Evolutionary conservation across 78 protist species (phyloP), one percentile per base, ranked within the genome.

Genomic region (Dictyostelium purpureum): DNA sequence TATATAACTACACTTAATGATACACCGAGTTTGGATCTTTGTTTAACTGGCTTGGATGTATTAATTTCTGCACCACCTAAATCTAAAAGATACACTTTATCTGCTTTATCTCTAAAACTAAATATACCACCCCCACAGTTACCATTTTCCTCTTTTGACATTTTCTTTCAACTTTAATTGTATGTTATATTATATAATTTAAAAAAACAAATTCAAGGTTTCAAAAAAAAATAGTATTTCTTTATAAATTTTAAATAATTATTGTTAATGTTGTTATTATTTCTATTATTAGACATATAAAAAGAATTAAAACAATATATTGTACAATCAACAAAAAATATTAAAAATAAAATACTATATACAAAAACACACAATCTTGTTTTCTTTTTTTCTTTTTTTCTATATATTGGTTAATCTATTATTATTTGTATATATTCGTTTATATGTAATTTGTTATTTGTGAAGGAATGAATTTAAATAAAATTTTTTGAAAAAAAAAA

Each of bases 21-120:
- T 6, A 85, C 47, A 73, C 91, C 91, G 6, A 85, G 9, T 59
- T 85, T 85, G 2, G 82, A 73, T 73, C 82, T 54, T 33, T 80
- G 77, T 85, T 19, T 43, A 16, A 21, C 21, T 24, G 42, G 54
- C 35, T 57, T 24, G 2, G n/a, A 43, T 42, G 31, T 37, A 31
- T 74, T 24, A 51, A 57, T 59, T 57, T 40, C 43, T 45, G 79
- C 57, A 45, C 63, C 79, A 71, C 79, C 79, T 24, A 71, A 31
- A 71, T 71, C 79, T 0, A 71, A 28, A 31, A 61, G 31, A 28
- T 26, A 61, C 0, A 61, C 69, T 61, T 61, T 61, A 61, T 61
- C 69, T 31, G 31, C 69, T 28, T 61, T 61, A 26, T 61, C 69
- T 61, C 14, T 61, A 31, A 61, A 61, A 26, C 37, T 61, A 12